Evolutionary conservation across 2,329 filamentous ascomycete species (phyloP).

Genomic region (Aureobasidium sp.): DNA sequence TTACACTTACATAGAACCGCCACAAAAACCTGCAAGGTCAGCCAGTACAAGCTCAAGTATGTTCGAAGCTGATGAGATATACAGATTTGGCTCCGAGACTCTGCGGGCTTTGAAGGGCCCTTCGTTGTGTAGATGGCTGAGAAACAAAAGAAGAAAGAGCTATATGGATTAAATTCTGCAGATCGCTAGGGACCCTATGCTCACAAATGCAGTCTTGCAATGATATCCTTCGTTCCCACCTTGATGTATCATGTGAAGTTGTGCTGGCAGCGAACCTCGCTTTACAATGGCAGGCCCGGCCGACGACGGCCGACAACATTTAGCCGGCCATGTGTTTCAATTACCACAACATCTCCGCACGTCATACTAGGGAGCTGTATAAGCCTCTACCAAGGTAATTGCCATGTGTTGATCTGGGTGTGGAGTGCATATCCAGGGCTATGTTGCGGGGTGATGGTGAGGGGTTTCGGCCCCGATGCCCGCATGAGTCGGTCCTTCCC

Average conservation of each 20-base stretch:
- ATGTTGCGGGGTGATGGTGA: neutral
- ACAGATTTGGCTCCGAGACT: neutral
- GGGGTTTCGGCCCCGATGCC: neutral
- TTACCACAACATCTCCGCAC: neutral
- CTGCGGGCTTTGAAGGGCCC: neutral
- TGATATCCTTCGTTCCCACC: neutral
- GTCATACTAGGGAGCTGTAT: neutral
- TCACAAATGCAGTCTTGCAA: neutral
- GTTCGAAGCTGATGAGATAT: no score
- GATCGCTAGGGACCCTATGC: no score
- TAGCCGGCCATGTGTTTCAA: neutral
- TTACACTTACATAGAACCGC: neutral
- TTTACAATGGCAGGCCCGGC: neutral
- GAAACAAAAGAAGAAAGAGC: neutral
- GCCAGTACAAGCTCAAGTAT: neutral
- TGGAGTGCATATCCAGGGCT: neutral
- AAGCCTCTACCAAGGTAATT: neutral
- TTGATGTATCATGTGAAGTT: neutral
- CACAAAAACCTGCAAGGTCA: neutral
- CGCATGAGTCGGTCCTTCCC: neutral
- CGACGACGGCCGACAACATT: neutral
- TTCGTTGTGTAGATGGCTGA: neutral
- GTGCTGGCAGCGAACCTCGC: neutral
- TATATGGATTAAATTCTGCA: no score
- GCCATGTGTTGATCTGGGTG: neutral